Evolutionary conservation across 2,329 filamentous ascomycete genomes (phyloP).

Genomic region (Coleophoma crateriformis): DNA sequence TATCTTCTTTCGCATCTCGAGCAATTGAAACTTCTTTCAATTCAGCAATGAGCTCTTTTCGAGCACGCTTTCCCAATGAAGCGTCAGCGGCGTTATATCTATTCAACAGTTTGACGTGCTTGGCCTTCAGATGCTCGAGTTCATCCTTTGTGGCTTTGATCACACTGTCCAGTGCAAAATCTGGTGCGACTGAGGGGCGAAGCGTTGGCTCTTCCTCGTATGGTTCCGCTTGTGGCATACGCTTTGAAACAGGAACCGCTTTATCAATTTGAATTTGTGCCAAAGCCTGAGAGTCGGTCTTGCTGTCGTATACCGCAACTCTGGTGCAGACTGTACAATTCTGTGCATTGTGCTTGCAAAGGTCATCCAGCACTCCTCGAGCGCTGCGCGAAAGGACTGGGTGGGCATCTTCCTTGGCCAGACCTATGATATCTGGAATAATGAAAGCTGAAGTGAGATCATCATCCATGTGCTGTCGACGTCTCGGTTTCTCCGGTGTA

Average conservation of each 20-base stretch:
- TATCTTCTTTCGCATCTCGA: conserved; percentile 69
- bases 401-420: conserved; percentile 23
- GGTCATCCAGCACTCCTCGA: conserved; percentile 44
- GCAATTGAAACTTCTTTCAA: conserved; percentile 57
- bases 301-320: conserved; percentile 35
- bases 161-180: conserved; percentile 45
- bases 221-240: conserved; percentile 34
- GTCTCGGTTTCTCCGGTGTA: background rate
- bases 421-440: conserved; percentile 48
- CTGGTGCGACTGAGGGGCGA: conserved; percentile 41
- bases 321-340: conserved; percentile 55
- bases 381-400: conserved; percentile 46
- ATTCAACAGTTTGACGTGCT: conserved; percentile 56
- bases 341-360: conserved; percentile 48
- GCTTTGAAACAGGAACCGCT: conserved; percentile 62
- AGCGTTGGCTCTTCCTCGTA: conserved; percentile 50
- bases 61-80: conserved; percentile 57
- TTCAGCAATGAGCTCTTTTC: conserved; percentile 52
- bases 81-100: conserved; percentile 64
- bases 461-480: conserved; percentile 29
- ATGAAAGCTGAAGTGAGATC: conserved; percentile 56
- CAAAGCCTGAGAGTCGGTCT: conserved; percentile 34
- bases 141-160: conserved; percentile 81
- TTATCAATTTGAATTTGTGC: conserved; percentile 54
- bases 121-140: conserved; percentile 67